phyloP scores from a whole-genome alignment of 345 rosid genomes.

The Populus pruinosa region DNA sequence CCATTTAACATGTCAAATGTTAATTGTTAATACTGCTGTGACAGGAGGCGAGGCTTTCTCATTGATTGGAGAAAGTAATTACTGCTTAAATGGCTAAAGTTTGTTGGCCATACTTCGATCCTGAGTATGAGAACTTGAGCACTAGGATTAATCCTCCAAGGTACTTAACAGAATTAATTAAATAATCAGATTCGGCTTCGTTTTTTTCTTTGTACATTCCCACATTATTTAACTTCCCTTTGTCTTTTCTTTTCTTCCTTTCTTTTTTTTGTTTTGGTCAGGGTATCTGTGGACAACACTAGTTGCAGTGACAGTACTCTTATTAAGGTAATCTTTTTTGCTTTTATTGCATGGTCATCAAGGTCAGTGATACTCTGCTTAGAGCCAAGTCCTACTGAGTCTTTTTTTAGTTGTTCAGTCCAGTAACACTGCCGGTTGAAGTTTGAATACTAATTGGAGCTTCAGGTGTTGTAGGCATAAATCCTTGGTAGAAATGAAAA shows the following conservation, averaged over 20 bases:
- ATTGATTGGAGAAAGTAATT: constrained; percentile 7
- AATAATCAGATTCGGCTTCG: neutral
- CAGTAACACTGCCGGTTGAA: neutral
- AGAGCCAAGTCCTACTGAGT: neutral
- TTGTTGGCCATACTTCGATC: constrained; percentile 93
- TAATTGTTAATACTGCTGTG: neutral
- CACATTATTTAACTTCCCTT: neutral
- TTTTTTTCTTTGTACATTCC: neutral
- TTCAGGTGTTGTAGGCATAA: neutral
- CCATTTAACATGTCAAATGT: neutral
- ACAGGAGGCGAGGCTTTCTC: constrained; percentile 7
- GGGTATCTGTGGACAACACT: constrained; percentile 83
- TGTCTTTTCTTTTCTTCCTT: neutral
- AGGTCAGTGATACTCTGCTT: neutral
- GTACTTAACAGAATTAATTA: constrained; percentile 23
- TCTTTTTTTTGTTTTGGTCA: constrained; percentile 26
- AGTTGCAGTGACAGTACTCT: constrained; percentile 69
- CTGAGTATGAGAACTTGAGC: constrained; percentile 88
- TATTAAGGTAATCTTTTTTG: constrained; percentile 51
- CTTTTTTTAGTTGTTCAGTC: neutral
- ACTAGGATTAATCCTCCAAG: constrained; percentile 89
- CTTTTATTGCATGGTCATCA: neutral
- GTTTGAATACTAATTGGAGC: neutral
- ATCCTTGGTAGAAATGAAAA: neutral
- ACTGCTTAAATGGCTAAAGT: constrained; percentile 55